Base-by-base conservation (phyloP, 2,329 filamentous ascomycete genomes). In the Aspergillus cejpii region DNA sequence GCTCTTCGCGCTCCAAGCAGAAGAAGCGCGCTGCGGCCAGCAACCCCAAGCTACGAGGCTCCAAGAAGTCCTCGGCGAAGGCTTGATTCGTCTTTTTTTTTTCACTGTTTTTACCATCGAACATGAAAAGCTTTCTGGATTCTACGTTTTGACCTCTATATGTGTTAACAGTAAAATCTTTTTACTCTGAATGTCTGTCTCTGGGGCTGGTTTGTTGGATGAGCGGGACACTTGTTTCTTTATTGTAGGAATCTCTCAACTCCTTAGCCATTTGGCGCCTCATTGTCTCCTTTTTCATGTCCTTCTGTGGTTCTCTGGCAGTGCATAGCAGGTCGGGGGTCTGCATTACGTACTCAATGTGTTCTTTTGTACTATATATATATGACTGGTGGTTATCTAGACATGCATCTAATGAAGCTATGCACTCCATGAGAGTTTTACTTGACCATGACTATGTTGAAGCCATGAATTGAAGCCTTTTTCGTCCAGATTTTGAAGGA, bases 1-100 rank as follows among this genome's bases (percentile, higher is more conserved):
- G 59, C 48, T 60, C 61, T 45, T 65, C 63, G 11, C 64, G 63
- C 36, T 60, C 66, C 24, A 69, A 69, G 55, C 70, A 72, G 57
- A 69, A 70, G 57, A 72, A 72, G 63, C 64, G 67, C 43, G 62
- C 64, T 47, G 61, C 67, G 12, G 56, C 67, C 40, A 62, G 55
- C 57, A 70, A 70, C 59, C 68, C 68, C 39, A 70, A 70, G 55
- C 67, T 70, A 31, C 65, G 68, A 10, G 67, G 67, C 39, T 64
- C 64, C 36, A 70, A 70, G 59, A 63, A 69, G 55, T 61, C 66
- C 4, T 54, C 58, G 37, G 55, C 62, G 38, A 64, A 62, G 53
- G 21, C 14, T 12, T 17, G 39, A 52, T 37, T 27, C 20, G 8
- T 41, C 19, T 44, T 50, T 37, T 20, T 46, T 37, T 46, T 39